phyloP scores from a whole-genome alignment of 768 basidiomycete genomes.

The Coprinopsis cinerea region DNA sequence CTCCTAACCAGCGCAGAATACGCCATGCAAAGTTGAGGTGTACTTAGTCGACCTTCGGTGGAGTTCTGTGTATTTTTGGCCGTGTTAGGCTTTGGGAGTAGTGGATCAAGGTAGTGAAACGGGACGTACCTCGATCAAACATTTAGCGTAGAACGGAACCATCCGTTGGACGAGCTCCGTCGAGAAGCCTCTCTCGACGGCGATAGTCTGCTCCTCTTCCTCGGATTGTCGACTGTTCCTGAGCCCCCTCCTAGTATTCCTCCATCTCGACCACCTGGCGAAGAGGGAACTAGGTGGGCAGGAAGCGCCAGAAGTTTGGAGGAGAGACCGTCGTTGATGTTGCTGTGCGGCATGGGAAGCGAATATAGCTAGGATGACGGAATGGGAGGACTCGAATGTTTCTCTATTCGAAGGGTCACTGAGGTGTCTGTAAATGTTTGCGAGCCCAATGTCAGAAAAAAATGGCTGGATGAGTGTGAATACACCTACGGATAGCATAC shows the following conservation, averaged over 20 bases:
- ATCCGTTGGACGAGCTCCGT: conserved; percentile 44
- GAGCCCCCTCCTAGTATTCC: background rate
- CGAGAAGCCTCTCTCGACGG: conserved; percentile 11
- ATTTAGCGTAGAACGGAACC: conserved; percentile 68
- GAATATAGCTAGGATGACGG: conserved; percentile 72
- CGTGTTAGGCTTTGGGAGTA: too few relatives aligned
- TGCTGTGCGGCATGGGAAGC: conserved; percentile 47
- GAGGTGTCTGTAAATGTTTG: conserved; percentile 50
- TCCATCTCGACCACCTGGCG: conserved; percentile 6
- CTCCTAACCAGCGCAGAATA: conserved; percentile 65
- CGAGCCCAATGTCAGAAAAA: too few relatives aligned
- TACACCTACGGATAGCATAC: conserved; percentile 64
- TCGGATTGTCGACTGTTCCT: too few relatives aligned
- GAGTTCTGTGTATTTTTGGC: conserved; percentile 53
- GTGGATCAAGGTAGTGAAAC: too few relatives aligned
- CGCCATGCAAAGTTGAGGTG: conserved; percentile 65
- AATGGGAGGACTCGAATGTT: conserved; percentile 84
- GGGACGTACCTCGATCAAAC: conserved; percentile 66
- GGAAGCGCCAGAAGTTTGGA: too few relatives aligned
- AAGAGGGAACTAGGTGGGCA: too few relatives aligned
- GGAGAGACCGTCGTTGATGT: conserved; percentile 20
- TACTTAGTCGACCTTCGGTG: conserved; percentile 50
- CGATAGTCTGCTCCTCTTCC: background rate
- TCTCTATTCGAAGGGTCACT: conserved; percentile 57
- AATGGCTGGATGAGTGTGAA: conserved; percentile 8